Conservation (phyloP, 208 protist species). For the Porcisia hertigi region DNA sequence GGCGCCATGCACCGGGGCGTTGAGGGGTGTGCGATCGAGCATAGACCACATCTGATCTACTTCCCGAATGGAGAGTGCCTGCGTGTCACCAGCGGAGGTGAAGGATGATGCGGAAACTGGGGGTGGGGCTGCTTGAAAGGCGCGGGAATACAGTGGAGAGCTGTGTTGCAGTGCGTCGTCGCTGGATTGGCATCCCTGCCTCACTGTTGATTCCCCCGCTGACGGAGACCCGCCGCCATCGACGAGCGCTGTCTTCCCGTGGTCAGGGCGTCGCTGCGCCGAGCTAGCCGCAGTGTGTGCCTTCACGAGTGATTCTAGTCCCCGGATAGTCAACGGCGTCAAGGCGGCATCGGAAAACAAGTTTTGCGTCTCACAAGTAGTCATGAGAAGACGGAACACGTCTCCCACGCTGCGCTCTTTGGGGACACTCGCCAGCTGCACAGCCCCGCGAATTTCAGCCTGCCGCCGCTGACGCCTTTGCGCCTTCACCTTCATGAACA, state of each 20-base stretch:
- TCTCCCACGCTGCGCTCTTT: constrained; percentile 84
- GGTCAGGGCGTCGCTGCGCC: background rate
- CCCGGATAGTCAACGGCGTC: constrained; percentile 21
- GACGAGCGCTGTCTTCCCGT: background rate
- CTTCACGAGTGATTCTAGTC: constrained; percentile 14
- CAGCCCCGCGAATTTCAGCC: constrained; percentile 53
- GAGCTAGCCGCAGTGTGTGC: background rate
- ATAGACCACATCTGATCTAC: constrained; percentile 78
- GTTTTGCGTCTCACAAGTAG: constrained; percentile 45
- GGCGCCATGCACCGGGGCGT: constrained; percentile 81
- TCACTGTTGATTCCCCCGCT: background rate
- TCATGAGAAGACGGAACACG: constrained; percentile 72
- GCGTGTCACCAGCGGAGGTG: background rate
- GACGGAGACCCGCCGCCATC: background rate
- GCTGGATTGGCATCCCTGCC: background rate
- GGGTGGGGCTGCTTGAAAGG: constrained; percentile 9
- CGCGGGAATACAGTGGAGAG: constrained; percentile 34
- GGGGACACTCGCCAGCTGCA: constrained; percentile 68
- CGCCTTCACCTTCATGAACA: constrained; percentile 47
- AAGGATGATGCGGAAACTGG: background rate
- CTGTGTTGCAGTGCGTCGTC: background rate
- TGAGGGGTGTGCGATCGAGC: constrained; percentile 76
- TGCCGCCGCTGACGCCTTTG: constrained; percentile 38
- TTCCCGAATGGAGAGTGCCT: constrained; percentile 34
- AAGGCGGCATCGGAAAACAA: constrained; percentile 25